Conservation (phyloP, 148 eudicot genomes). For the Rhododendron kiyosumense region DNA sequence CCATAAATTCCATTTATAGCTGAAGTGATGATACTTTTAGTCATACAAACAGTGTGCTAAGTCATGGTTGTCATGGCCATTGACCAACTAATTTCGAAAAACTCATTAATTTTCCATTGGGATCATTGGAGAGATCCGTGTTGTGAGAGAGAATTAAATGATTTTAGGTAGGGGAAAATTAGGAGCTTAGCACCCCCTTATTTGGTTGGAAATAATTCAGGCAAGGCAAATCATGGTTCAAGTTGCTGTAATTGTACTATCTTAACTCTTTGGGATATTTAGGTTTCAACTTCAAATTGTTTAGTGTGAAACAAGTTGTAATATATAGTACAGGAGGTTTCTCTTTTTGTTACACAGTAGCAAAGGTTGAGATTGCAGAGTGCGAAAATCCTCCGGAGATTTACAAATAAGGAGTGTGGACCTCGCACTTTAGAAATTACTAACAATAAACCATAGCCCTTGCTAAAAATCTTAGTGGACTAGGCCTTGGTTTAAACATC, state of each 20-base stretch:
- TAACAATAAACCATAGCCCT: no score
- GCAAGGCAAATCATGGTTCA: background rate
- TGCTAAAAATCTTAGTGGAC: no score
- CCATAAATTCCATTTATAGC: background rate
- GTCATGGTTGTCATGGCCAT: background rate
- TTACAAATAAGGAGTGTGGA: no score
- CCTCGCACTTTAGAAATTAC: no score
- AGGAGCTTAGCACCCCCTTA: background rate
- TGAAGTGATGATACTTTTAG: background rate
- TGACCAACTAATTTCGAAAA: background rate
- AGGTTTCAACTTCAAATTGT: background rate
- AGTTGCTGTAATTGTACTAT: background rate
- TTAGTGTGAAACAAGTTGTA: background rate
- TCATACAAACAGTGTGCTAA: background rate
- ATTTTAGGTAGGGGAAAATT: background rate
- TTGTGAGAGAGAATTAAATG: background rate
- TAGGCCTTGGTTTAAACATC: no score
- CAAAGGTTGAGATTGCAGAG: no score
- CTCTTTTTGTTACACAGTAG: no score
- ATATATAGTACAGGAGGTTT: no score
- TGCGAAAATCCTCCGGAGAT: no score
- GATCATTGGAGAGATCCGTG: background rate
- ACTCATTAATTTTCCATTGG: background rate
- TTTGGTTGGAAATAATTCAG: background rate
- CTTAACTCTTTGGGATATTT: no score